Base-by-base conservation (phyloP, 2,329 filamentous ascomycete species). In the Zalaria obscura region DNA sequence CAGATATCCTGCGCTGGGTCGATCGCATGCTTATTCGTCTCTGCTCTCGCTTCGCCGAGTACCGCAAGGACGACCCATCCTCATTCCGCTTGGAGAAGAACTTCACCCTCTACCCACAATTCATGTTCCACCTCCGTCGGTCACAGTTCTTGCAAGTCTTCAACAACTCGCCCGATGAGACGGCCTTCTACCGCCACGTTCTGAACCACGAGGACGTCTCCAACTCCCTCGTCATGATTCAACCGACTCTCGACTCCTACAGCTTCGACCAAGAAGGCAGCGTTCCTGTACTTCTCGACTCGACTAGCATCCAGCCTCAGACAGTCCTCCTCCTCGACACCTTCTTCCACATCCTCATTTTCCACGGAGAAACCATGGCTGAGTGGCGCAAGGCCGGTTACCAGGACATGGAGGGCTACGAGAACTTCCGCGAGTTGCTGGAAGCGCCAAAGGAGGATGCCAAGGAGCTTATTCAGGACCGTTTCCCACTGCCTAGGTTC, bases 321-420 rank as follows among this genome's bases (percentile, higher is more conserved):
- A 93, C 94, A 45, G 84, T 96, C 46, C 74, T 98, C 39, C 77
- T 98, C 7, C 79, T 98, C 42, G 91, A 98, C 56, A 96, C 91
- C 0, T 98, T 98, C 71, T 98, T 98, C 75, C 91, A 98, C 61
- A 98, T 98, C 47, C 76, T 98, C 42, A 98, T 98, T 53, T 98
- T 96, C 75, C 88, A 98, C 55, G 91, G 91, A 48, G 89, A 98
- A 69, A 96, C 89, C 0, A 83, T 96, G 62, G 91, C 91, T 1
- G 87, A 95, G 60, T 98, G 91, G 91, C 80, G 88, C 50, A 96
- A 98, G 63, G 88, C 88, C 11, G 91, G 91, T 1, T 98, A 98
- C 58, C 91, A 98, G 53, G 87, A 95, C 2, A 89, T 96, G 62
- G 89, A 95, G 58, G 91, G 91, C 6, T 98, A 98, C 56, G 91